Base-by-base conservation (phyloP, 352 stramenopile genomes). In the Elongisporangium undulatum region DNA sequence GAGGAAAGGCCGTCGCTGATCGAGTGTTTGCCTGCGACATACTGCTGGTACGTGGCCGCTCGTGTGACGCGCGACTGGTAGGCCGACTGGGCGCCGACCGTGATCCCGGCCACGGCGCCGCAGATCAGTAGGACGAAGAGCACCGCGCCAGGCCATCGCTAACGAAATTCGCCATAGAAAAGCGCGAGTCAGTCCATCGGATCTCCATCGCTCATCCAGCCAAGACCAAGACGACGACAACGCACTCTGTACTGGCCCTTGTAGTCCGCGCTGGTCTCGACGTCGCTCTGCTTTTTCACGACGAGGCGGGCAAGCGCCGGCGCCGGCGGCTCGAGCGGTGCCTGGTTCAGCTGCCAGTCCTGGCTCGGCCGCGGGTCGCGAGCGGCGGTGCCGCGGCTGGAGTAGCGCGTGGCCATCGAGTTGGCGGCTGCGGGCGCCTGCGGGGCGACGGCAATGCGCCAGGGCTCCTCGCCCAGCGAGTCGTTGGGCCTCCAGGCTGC, bases 101-200 rank as follows among this genome's bases (percentile, higher is more conserved):
- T 68, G 51, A 90, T 79, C 10, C 79, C 38, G 49, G 64, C 71
- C 16, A 61, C 54, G 6, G 65, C 58, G 3, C 62, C 62, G 5
- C 45, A 59, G 17, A 88, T 38, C 7, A 90, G 29, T 3, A 85
- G 10, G 15, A 85, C 38, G 16, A 90, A 38, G 9, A 90, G 61
- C 20, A 88, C 16, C 39, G 85, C 53, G n/a, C 80, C 80, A 12
- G 78, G 80, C 80, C 80, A 90, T 62, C 76, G 73, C 74, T 87
- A 52, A 20, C n/a, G 49, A 53, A 39, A 39, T 39, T 9, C 29
- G 22, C 64, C 70, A 17, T 63, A 13, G 51, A 24, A 20, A 52
- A 55, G 39, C n/a, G 62, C 67, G 13, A 75, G 53, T 22, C 20
- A 55, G 15, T 21, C 20, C 15, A 50, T 24, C 13, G 59, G 16